A percentile compares a stretch with the other conserved stretches of the same genome.
phyloP scores from a whole-genome alignment of 768 basidiomycete genomes.

The Glaciozyma antarctica region DNA sequence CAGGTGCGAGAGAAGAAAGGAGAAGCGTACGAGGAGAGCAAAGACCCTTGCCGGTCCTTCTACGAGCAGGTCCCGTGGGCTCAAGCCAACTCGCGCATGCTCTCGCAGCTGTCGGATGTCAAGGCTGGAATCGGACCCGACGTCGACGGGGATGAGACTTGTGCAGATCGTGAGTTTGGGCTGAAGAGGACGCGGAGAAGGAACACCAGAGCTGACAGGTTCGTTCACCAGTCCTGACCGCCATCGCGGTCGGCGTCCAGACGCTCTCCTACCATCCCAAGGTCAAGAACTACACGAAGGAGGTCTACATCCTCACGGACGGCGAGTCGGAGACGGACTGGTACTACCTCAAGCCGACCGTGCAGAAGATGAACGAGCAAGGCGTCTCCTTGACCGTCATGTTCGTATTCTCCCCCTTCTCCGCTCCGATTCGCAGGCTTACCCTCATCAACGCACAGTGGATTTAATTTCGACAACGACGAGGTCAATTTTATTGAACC shows the following conservation, averaged over 20 bases:
- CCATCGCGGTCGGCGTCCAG: conserved; percentile 74
- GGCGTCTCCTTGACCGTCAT: conserved; percentile 58
- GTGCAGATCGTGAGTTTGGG: conserved; percentile 46
- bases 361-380: conserved; percentile 54
- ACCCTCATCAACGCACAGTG: conserved; percentile 46
- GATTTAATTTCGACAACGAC: conserved; percentile 77
- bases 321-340: conserved; percentile 68
- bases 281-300: conserved; percentile 71
- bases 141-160: conserved; percentile 37
- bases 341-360: conserved; percentile 48
- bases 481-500: conserved; percentile 55
- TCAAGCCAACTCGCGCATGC: conserved; percentile 55
- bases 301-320: conserved; percentile 74
- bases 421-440: neutral
- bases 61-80: conserved; percentile 54
- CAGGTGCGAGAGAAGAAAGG: conserved; percentile 7
- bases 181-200: neutral
- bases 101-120: conserved; percentile 56
- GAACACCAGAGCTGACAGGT: neutral
- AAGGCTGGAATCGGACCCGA: conserved; percentile 29
- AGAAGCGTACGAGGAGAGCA: conserved; percentile 58
- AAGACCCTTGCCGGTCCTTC: conserved; percentile 47
- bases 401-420: conserved; percentile 42
- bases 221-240: conserved; percentile 52
- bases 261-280: conserved; percentile 58